Base-by-base conservation (phyloP, 2,329 filamentous ascomycete genomes). In the Aspergillus brunneoviolaceus region DNA sequence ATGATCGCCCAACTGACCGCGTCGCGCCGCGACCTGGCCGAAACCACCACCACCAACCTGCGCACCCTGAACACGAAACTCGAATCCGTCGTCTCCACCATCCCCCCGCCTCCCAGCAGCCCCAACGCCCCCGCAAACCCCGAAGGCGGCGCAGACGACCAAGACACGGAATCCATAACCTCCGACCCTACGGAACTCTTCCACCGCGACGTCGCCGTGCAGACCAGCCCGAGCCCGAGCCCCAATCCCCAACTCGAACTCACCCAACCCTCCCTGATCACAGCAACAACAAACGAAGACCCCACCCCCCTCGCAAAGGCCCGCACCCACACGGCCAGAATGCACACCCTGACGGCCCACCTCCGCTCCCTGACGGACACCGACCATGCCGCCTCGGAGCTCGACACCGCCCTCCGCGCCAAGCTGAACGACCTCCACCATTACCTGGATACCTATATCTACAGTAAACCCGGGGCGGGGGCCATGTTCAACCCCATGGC, bases 171-270 rank as follows among this genome's bases (percentile, higher is more conserved):
- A 23, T 83, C 81, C 49, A 67, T 79, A 16, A 78, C 77, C 57
- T 85, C 83, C 12, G 86, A 88, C 65, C 84, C 85, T 2, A 86
- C 85, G 1, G 85, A 87, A 69, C 82, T 88, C 47, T 89, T 85
- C 71, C 84, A 87, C 70, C 81, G 85, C 33, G 85, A 88, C 66
- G 82, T 84, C 60, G 86, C 84, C 54, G 87, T 85, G 0, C 86
- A 89, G 67, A 88, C 86, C 2, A 88, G 27, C 27, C 27, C 27
- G 7, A 29, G 27, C 27, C 27, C 86, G 2, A 81, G 80, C 2
- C 82, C 27, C 23, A 23, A 23, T 4, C 23, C 23, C 23, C 23
- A 23, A 4, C 31, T 45, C 62, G 21, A 33, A 27, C 23, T 47
- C 59, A 25, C 53, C 45, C 50, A 59, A 31, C 56, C 25, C 29